Evolutionary conservation across 768 basidiomycete species (phyloP), one percentile per base, ranked within the genome.

Genomic region (Phylloporus sp.): DNA sequence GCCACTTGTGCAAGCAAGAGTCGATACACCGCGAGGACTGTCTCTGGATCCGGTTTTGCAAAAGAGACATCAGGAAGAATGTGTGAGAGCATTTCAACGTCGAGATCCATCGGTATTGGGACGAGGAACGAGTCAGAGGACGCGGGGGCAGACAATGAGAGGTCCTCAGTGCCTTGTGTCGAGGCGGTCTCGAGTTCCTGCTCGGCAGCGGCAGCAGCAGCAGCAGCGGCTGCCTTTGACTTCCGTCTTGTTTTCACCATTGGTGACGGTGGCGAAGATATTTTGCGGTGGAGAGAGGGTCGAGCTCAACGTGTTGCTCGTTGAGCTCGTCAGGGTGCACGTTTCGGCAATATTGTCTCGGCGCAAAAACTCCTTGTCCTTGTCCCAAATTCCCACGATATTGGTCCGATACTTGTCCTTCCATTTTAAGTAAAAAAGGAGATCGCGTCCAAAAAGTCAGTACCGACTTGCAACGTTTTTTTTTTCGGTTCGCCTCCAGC

Each of bases 101-200:
- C 84, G 56, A 91, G 64, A 69, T 90, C 88, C 35, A 78, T 73
- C 6, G 88, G 88, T 44, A 90, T 70, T 45, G 72, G 62, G 32
- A 88, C 63, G 16, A 58, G 52, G 29, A 45, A 45, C 22, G 44
- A 45, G 22, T 6, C 12, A 22, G 44, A 49, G 6, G 65, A 64
- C 49, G 78, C 20, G 27, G 57, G 47, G 16, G 49, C 42, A 6
- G 61, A 61, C 23, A 67, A 47, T 20, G 67, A 64, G 13, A 65
- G 45, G 40, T 73, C 73, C 42, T 77, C 75, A 2, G 70, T 61
- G 45, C 66, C 65, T 32, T 68, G 67, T 0, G 67, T 59, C 6
- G 66, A 69, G 23, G 64, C 67, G 0, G 62, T 64, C 52, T 73
- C 67, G 45, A 67, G 67, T n/a, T 71, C 65, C 11, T 63, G 56